phyloP scores from a whole-genome alignment of 768 basidiomycete genomes.

The Ramaria sp. region DNA sequence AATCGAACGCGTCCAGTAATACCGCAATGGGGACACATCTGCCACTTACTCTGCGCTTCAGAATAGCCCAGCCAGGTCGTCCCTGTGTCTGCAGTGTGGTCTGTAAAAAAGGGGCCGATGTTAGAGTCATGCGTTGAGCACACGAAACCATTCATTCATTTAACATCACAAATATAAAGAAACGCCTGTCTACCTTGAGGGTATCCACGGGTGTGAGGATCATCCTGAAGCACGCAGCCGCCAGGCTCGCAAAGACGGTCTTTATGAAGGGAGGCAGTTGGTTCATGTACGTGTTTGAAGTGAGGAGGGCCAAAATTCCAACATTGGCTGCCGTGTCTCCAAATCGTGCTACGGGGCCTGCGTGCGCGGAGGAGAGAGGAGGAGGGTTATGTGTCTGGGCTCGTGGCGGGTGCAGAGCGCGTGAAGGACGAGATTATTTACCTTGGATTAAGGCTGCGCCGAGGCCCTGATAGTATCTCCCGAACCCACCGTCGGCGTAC shows the following conservation, averaged over 20 bases:
- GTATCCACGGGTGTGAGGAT: slow-evolving; percentile 90
- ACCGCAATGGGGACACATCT: too few relatives aligned
- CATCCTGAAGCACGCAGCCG: slow-evolving; percentile 83
- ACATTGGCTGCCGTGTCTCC: slow-evolving; percentile 94
- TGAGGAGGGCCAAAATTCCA: slow-evolving; percentile 77
- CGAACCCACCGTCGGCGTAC: slow-evolving; percentile 68
- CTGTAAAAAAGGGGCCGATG: slow-evolving; percentile 10
- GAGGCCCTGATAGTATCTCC: slow-evolving; percentile 84
- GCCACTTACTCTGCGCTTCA: slow-evolving; percentile 48
- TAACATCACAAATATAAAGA: too few relatives aligned
- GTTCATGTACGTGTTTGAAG: slow-evolving; percentile 63
- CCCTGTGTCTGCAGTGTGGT: slow-evolving; percentile 94
- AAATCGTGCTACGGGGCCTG: slow-evolving; percentile 47
- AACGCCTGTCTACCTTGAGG: slow-evolving; percentile 46
- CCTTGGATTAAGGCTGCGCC: slow-evolving; percentile 79
- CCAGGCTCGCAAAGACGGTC: slow-evolving; percentile 67
- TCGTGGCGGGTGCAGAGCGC: too few relatives aligned
- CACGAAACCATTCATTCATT: too few relatives aligned
- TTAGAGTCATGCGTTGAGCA: not conserved
- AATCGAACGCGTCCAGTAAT: too few relatives aligned
- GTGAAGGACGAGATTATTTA: not conserved
- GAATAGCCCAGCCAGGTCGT: slow-evolving; percentile 48
- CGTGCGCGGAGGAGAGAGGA: too few relatives aligned
- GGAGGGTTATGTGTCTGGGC: not conserved
- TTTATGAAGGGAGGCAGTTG: slow-evolving; percentile 54